Conservation (phyloP, 257 asterid species). For the Solanum bulbocastanum region DNA sequence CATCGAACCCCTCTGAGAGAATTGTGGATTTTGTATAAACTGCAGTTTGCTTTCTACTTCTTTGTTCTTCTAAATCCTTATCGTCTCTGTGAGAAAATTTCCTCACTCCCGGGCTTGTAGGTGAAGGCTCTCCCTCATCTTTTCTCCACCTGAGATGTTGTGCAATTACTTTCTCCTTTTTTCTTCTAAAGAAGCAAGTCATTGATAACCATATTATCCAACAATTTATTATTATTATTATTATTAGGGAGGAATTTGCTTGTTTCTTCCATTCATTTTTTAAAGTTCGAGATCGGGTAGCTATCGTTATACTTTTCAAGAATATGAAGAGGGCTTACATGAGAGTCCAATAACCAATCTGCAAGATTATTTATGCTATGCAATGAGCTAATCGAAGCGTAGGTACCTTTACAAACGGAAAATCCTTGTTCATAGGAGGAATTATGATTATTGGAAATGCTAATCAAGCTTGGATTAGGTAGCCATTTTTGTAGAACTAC, state of each 20-base stretch:
- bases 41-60: no score
- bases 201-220: background rate
- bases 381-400: no score
- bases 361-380: no score
- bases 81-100: constrained; percentile 19
- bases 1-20: constrained; percentile 20
- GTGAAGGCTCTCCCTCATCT: constrained; percentile 7
- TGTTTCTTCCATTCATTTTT: constrained; percentile 47
- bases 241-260: constrained; percentile 27
- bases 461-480: no score
- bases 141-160: background rate
- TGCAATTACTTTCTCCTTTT: background rate
- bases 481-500: no score
- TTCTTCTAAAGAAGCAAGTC: background rate
- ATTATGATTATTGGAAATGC: no score
- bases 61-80: constrained; percentile 21
- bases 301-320: no score
- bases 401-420: no score
- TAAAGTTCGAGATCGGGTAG: no score
- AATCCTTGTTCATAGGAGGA: no score
- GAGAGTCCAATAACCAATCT: no score
- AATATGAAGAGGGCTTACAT: no score
- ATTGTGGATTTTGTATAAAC: background rate
- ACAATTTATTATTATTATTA: background rate
- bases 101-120: constrained; percentile 18